A percentile compares a stretch with the other conserved stretches of the same genome.
Evolutionary conservation across 2,329 filamentous ascomycete genomes (phyloP).

Genomic region (Neospermospora avenae): DNA sequence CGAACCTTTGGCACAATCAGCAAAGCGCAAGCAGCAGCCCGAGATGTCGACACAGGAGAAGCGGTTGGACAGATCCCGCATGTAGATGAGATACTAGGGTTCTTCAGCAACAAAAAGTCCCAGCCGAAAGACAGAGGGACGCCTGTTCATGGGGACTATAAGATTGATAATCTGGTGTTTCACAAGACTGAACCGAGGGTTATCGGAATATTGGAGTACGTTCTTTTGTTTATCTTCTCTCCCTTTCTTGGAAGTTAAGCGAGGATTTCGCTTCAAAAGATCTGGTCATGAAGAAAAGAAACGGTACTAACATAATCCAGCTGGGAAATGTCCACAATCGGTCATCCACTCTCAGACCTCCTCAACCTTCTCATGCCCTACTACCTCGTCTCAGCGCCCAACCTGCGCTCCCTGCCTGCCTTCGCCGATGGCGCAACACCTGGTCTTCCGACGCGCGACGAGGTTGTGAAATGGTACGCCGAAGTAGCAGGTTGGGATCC

Average conservation of each 20-base stretch:
- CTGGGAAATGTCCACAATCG: constrained; percentile 98
- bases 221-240: not conserved
- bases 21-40: constrained; percentile 68
- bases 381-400: constrained; percentile 27
- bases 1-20: constrained; percentile 79
- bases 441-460: constrained; percentile 48
- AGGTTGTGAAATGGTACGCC: constrained; percentile 64
- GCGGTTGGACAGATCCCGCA: constrained; percentile 80
- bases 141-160: constrained; percentile 93
- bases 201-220: constrained; percentile 85
- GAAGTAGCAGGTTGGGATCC: constrained; percentile 71
- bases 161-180: constrained; percentile 88
- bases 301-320: constrained; percentile 34
- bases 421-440: constrained; percentile 48
- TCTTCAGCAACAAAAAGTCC: constrained; percentile 65
- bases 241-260: not conserved
- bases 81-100: constrained; percentile 74
- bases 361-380: constrained; percentile 68
- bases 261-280: not conserved
- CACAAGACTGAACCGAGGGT: constrained; percentile 84
- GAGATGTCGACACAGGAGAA: constrained; percentile 72
- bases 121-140: constrained; percentile 77
- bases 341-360: constrained; percentile 91
- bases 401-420: constrained; percentile 36
- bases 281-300: not conserved